Conservation (phyloP, 345 rosid species). For the Cardamine resedifolia region DNA sequence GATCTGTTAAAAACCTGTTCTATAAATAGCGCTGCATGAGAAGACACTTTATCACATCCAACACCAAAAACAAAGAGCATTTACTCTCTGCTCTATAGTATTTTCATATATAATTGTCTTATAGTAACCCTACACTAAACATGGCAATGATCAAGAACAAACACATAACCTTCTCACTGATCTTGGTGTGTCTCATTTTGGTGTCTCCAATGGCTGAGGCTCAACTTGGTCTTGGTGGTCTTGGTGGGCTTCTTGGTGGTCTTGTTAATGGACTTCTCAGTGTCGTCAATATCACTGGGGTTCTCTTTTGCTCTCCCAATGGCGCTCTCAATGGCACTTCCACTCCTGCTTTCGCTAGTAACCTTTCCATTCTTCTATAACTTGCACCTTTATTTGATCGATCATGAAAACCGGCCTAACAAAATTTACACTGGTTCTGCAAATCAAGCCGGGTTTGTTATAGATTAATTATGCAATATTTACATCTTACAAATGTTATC, state of each 20-base stretch:
- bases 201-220: conserved; percentile 48
- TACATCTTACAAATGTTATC: background rate
- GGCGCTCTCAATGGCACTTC: conserved; percentile 42
- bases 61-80: conserved; percentile 11
- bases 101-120: background rate
- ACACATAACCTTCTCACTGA: conserved; percentile 19
- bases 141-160: conserved; percentile 32
- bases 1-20: conserved; percentile 7
- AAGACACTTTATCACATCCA: conserved; percentile 36
- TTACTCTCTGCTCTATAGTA: background rate
- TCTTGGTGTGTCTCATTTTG: conserved; percentile 30
- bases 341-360: conserved; percentile 41
- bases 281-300: conserved; percentile 49
- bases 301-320: conserved; percentile 49
- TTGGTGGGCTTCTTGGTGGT: conserved; percentile 51
- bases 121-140: background rate
- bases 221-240: conserved; percentile 46
- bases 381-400: background rate
- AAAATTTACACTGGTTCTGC: background rate
- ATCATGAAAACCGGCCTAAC: background rate
- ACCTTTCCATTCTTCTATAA: conserved; percentile 20
- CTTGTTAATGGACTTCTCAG: conserved; percentile 42
- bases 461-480: background rate
- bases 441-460: background rate
- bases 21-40: conserved; percentile 38